Percentiles rank a stretch among this genome's conserved stretches.
These are phyloP conservation scores for Candida sp. DNA, from an alignment of 1,139 yeast species.

Conservation along the genomic window DNA sequence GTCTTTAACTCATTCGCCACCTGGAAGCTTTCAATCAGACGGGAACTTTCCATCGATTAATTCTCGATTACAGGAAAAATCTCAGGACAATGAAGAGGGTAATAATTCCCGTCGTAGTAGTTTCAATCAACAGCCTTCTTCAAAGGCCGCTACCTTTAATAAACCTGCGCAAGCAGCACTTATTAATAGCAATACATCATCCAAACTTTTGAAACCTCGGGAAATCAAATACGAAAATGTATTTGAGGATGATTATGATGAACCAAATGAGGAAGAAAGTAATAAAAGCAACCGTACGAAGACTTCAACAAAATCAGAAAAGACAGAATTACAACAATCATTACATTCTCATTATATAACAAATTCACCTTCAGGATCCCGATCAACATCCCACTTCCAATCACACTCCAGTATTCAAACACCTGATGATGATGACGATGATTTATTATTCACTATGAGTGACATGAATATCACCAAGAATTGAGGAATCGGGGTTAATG, in stretches of 20 bases:
- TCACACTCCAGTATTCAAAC: constrained; percentile 3
- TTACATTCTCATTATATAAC: constrained; percentile 3
- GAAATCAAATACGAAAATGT: constrained; percentile 45
- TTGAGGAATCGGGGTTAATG: constrained; percentile 1
- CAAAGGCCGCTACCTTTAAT: neutral
- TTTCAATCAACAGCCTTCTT: neutral
- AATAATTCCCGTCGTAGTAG: constrained; percentile 6
- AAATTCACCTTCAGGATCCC: constrained; percentile 4
- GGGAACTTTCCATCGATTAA: constrained; percentile 37
- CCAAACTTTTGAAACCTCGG: constrained; percentile 34
- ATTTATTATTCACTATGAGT: constrained; percentile 83
- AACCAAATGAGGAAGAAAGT: constrained; percentile 9
- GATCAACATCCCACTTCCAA: constrained; percentile 1
- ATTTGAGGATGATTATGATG: constrained; percentile 54
- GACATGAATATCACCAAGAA: constrained; percentile 62
- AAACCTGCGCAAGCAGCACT: neutral
- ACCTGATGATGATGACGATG: constrained; percentile 69
- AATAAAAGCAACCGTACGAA: neutral
- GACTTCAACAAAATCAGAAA: neutral
- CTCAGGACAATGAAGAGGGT: constrained; percentile 18
- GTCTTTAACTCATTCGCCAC: constrained; percentile 35
- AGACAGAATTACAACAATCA: constrained; percentile 1
- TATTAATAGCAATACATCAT: constrained; percentile 14
- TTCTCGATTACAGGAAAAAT: constrained; percentile 35
- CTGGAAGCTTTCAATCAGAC: constrained; percentile 30